These are phyloP conservation scores for Komagataella ulmi DNA, from an alignment of 805 yeast species.

Conservation along the genomic window DNA sequence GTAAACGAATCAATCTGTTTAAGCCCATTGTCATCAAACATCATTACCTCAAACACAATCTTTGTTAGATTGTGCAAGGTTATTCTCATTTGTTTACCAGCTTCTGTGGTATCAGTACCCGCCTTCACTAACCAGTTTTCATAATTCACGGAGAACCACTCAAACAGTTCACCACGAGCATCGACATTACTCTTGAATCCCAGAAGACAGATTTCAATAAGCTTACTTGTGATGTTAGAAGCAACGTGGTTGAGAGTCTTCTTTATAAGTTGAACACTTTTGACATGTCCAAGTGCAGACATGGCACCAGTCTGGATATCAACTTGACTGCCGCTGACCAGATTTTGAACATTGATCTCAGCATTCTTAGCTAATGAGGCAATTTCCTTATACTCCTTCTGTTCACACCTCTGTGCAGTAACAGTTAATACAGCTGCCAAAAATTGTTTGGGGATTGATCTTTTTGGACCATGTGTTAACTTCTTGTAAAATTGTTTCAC, in stretches of 20 bases:
- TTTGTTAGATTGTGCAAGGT: conserved; percentile 29
- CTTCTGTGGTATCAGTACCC: conserved; percentile 28
- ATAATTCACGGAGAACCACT: conserved; percentile 43
- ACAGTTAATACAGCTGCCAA: conserved; percentile 29
- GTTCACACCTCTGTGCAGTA: conserved; percentile 18
- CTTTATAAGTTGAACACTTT: conserved; percentile 28
- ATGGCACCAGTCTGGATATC: conserved; percentile 45
- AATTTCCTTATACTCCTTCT: conserved; percentile 47
- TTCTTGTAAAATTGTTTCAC: conserved; percentile 31
- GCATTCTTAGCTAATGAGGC: conserved; percentile 38
- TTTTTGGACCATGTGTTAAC: conserved; percentile 37
- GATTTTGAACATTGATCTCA: conserved; percentile 26
- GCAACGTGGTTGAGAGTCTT: conserved; percentile 44
- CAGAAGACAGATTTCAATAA: conserved; percentile 43
- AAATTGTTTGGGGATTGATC: conserved; percentile 38
- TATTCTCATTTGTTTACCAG: conserved; percentile 29
- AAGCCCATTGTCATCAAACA: not conserved
- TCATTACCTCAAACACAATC: conserved; percentile 21
- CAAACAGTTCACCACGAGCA: conserved; percentile 26
- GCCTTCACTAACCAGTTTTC: conserved; percentile 38
- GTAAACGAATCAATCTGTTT: conserved; percentile 7
- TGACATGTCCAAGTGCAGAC: conserved; percentile 37
- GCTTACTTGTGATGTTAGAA: conserved; percentile 39
- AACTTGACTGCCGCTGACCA: conserved; percentile 14
- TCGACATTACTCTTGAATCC: conserved; percentile 31